Base-by-base conservation (phyloP, 2,329 filamentous ascomycete genomes). In the Penicillium capsulatum region DNA sequence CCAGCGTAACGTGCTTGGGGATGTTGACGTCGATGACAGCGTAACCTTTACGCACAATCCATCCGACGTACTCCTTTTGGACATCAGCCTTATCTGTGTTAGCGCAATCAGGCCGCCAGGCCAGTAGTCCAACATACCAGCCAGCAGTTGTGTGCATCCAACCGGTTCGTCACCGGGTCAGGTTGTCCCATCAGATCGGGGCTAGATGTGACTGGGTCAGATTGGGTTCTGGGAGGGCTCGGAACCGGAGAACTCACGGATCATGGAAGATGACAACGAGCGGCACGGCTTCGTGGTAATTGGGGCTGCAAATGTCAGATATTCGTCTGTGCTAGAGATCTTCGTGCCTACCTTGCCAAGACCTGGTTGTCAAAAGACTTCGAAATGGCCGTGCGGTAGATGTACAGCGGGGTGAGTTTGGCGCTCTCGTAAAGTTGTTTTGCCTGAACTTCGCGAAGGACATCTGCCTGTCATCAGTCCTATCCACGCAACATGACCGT, bases 11-110 rank as follows among this genome's bases (percentile, higher is more conserved):
- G 54, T 89, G 80, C 48, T 83, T 83, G 0, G 91, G 91, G 2
- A 98, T 76, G 50, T 97, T 97, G 42, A 95, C 79, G 61, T 98
- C 92, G 54, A 98, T 84, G 15, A 97, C 80, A 1, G 81, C 87
- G 56, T 91, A 94, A 11, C 77, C 80, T 42, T 87, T 77, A n/a
- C 75, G 68, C 14, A 82, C 66, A 0, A 88, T 88, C 88, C 89
- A 95, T 43, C 84, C 81, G 48, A 96, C 80, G 61, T 95, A 96
- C 17, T 81, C 77, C 57, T 81, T 80, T 32, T 89, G 77, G 34
- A 80, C 77, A 73, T 97, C 90, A 68, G 86, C 80, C 89, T 95
- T 67, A 30, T 14, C 27, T 17, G 30, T 34, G 45, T 69, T 49
- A 61, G 64, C 42, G 47, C 40, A 17, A 13, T 37, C 15, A 24